A percentile compares a stretch with the other conserved stretches of the same genome.
phyloP scores from a whole-genome alignment of 2,329 filamentous ascomycete species.

The Arthroderma sp. region DNA sequence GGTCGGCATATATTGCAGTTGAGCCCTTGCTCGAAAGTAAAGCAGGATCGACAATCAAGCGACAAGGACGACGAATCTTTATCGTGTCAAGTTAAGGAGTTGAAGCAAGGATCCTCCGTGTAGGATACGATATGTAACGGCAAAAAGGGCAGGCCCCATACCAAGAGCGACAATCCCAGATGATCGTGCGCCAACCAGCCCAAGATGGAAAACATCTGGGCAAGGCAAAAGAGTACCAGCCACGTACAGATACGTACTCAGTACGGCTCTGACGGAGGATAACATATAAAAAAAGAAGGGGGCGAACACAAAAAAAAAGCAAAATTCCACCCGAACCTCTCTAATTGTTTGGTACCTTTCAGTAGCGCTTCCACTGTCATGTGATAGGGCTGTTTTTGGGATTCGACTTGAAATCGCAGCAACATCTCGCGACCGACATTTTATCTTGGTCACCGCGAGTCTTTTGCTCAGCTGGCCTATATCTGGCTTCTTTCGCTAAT shows the following conservation, averaged over 20 bases:
- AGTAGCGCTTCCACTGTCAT: background rate
- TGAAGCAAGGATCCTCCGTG: background rate
- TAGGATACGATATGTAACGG: background rate
- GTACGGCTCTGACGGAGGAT: background rate
- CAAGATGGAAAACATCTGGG: background rate
- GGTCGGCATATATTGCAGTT: too few relatives aligned
- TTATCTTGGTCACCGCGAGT: background rate
- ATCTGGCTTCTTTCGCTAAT: conserved; percentile 1
- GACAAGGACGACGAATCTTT: background rate
- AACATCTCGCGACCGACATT: background rate
- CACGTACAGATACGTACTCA: background rate
- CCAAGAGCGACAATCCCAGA: conserved; percentile 1
- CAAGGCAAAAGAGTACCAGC: background rate
- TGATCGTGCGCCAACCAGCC: background rate
- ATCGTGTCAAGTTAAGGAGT: background rate
- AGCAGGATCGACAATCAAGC: background rate
- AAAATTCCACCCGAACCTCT: background rate
- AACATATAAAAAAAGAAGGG: background rate
- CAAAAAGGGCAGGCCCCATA: background rate
- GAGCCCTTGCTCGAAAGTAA: too few relatives aligned
- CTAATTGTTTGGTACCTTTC: background rate
- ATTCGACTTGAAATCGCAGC: background rate
- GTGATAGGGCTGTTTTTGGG: conserved; percentile 1
- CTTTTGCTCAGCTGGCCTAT: background rate
- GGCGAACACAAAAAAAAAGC: background rate